A percentile compares a stretch with the other conserved stretches of the same genome.
These are phyloP conservation scores for Rhodosporidiobolus sp. DNA, from an alignment of 768 basidiomycete species.

Conservation along the genomic window DNA sequence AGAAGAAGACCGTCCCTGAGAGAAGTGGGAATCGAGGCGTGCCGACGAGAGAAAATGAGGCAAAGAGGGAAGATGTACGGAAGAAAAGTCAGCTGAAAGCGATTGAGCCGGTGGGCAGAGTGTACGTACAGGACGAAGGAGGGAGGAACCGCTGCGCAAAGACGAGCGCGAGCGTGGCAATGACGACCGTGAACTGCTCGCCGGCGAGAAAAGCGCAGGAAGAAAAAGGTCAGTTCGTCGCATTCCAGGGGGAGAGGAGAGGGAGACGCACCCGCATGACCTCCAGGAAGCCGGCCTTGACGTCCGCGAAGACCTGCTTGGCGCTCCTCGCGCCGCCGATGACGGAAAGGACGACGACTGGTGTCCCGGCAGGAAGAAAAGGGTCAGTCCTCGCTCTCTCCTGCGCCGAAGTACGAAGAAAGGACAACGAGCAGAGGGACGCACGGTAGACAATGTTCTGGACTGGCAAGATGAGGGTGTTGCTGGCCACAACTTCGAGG, in stretches of 20 bases:
- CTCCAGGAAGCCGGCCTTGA: neutral
- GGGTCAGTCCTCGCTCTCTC: no score
- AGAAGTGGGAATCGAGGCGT: neutral
- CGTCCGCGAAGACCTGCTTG: neutral
- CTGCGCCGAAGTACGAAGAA: no score
- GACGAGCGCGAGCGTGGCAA: neutral
- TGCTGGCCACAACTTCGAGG: neutral
- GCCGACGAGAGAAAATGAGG: no score
- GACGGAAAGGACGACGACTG: conserved; percentile 1
- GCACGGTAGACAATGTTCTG: conserved; percentile 14
- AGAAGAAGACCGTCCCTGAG: neutral
- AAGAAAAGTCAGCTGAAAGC: neutral
- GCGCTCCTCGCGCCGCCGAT: neutral
- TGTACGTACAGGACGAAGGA: neutral
- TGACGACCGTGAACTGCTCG: neutral
- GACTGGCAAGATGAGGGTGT: neutral
- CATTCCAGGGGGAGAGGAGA: neutral
- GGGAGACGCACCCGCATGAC: neutral
- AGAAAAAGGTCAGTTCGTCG: no score
- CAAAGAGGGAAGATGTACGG: no score
- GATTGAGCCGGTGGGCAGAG: no score
- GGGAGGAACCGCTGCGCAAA: conserved; percentile 5
- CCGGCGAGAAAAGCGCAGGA: neutral
- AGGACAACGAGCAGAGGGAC: neutral
- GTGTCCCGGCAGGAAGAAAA: neutral